These are phyloP conservation scores for Saitozyma podzolica DNA, from an alignment of 768 basidiomycete genomes.

Conservation along the genomic window DNA sequence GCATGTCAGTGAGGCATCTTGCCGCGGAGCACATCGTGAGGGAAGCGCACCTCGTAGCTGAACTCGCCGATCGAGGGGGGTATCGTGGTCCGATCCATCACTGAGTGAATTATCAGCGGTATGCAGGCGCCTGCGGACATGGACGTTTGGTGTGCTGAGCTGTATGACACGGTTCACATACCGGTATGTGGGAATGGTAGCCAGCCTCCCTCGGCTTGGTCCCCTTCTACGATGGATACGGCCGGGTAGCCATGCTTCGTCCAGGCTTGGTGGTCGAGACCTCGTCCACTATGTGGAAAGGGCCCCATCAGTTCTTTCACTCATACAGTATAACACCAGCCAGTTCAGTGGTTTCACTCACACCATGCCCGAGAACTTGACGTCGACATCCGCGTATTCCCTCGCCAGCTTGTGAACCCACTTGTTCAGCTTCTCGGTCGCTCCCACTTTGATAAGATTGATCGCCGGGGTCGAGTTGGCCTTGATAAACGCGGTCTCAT, in stretches of 20 bases:
- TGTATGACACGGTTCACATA: too few species aligned
- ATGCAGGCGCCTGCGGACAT: too few species aligned
- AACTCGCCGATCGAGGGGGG: not conserved
- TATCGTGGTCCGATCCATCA: not conserved
- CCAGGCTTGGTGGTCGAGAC: slow-evolving; percentile 31
- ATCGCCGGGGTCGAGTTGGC: slow-evolving; percentile 21
- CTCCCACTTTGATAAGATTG: slow-evolving; percentile 21
- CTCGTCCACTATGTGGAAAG: not conserved
- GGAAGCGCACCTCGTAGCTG: not conserved
- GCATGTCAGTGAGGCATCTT: not conserved
- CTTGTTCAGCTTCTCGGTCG: slow-evolving; percentile 19
- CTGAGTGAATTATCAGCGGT: not conserved
- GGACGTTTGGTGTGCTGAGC: too few species aligned
- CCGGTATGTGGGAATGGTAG: slow-evolving; percentile 4
- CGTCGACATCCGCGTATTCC: slow-evolving; percentile 24
- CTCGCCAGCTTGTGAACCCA: slow-evolving; percentile 24
- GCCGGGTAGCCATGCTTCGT: slow-evolving; percentile 25
- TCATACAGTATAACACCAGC: not conserved
- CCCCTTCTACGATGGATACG: slow-evolving; percentile 25
- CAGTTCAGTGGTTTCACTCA: not conserved
- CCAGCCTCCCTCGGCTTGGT: slow-evolving; percentile 11
- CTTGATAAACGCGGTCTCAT: slow-evolving; percentile 30
- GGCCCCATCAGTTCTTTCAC: not conserved
- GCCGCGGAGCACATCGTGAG: too few species aligned
- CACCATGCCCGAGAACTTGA: slow-evolving; percentile 13